Conservation (phyloP, 371 early-diverging fungal genomes). For the Mortierella sp. region DNA sequence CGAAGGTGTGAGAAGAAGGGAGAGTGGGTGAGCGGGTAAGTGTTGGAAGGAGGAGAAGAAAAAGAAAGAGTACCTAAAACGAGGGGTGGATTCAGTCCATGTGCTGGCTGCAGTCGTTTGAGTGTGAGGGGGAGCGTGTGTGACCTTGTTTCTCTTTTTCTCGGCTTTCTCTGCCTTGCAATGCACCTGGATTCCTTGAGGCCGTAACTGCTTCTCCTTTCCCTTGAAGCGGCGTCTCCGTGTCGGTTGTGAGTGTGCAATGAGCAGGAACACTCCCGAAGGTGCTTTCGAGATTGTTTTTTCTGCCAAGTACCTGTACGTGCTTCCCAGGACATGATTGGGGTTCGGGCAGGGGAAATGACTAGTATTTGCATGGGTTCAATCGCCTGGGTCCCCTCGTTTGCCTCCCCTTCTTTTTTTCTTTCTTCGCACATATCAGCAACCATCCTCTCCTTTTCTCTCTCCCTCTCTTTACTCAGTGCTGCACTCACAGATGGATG, state of each 20-base stretch:
- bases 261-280: too few relatives aligned
- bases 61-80: not conserved
- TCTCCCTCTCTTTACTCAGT: not conserved
- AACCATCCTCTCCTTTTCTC: not conserved
- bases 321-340: not conserved
- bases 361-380: not conserved
- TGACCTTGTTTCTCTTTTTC: slow-evolving; percentile 3
- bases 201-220: too few relatives aligned
- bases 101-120: not conserved
- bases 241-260: too few relatives aligned
- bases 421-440: not conserved
- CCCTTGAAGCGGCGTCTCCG: too few relatives aligned
- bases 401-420: not conserved
- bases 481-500: too few relatives aligned
- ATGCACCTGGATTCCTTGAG: too few relatives aligned
- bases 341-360: not conserved
- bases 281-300: too few relatives aligned
- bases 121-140: not conserved
- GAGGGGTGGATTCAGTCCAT: not conserved
- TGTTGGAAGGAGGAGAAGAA: not conserved
- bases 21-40: not conserved
- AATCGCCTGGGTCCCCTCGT: not conserved
- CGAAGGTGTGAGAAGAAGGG: not conserved
- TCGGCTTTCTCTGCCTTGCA: not conserved
- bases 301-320: not conserved